These are phyloP conservation scores for Geotrichum aggregatum DNA, from an alignment of 1,139 yeast species.

Conservation along the genomic window DNA sequence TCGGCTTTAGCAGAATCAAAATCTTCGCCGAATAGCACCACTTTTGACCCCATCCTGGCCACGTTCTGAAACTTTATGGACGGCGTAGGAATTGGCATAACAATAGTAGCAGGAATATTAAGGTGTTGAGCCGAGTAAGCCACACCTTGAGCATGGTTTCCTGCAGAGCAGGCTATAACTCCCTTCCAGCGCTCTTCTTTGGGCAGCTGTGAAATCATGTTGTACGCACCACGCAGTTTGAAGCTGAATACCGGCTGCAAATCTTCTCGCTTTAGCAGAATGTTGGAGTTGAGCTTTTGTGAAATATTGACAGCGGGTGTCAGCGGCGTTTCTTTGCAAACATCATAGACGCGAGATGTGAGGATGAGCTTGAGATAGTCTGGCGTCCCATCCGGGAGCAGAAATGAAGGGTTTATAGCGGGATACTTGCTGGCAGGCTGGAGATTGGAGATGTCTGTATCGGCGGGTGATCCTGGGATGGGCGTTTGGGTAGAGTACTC, in stretches of 20 bases:
- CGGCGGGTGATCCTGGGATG: constrained; percentile 9
- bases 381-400: constrained; percentile 49
- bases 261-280: constrained; percentile 84
- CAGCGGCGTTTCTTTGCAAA: constrained; percentile 83
- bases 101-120: constrained; percentile 90
- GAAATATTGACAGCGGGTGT: constrained; percentile 73
- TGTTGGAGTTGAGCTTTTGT: constrained; percentile 65
- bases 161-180: constrained; percentile 96
- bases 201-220: constrained; percentile 86
- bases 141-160: constrained; percentile 98
- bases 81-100: constrained; percentile 97
- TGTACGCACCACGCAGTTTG: constrained; percentile 95
- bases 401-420: constrained; percentile 25
- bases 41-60: constrained; percentile 86
- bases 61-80: constrained; percentile 90
- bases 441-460: neutral
- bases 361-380: constrained; percentile 86
- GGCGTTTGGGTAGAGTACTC: constrained; percentile 25
- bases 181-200: constrained; percentile 70
- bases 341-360: constrained; percentile 92
- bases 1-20: constrained; percentile 90
- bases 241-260: constrained; percentile 91
- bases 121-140: constrained; percentile 84
- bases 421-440: constrained; percentile 13
- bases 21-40: constrained; percentile 87